Percentiles rank a stretch among this genome's conserved stretches.
Conservation (phyloP, 2,329 filamentous ascomycete species). For the Pyricularia grisea region DNA sequence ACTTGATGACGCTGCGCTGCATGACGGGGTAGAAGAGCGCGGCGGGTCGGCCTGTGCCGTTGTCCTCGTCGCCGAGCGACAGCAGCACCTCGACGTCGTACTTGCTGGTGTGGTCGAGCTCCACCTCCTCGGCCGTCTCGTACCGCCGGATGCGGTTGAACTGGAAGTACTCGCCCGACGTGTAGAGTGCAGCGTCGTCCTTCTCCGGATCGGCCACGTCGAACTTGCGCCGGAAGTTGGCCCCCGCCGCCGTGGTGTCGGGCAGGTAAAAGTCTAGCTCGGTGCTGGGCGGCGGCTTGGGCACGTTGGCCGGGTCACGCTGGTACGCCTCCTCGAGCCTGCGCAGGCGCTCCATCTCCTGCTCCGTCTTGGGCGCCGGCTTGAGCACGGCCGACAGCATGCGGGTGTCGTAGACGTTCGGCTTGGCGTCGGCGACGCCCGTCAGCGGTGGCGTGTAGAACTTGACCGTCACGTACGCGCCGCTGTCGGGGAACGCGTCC, state of each 20-base stretch:
- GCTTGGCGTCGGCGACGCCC: constrained; percentile 9
- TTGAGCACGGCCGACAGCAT: constrained; percentile 52
- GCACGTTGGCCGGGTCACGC: constrained; percentile 44
- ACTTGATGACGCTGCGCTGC: constrained; percentile 52
- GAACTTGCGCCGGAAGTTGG: constrained; percentile 51
- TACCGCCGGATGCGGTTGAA: constrained; percentile 56
- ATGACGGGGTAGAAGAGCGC: constrained; percentile 62
- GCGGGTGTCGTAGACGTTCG: constrained; percentile 48
- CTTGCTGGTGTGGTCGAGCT: constrained; percentile 47
- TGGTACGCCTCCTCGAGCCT: constrained; percentile 43
- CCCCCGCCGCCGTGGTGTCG: constrained; percentile 34
- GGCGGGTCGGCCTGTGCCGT: constrained; percentile 32
- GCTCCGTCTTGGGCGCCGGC: constrained; percentile 45
- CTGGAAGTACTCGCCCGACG: constrained; percentile 38
- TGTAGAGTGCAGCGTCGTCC: constrained; percentile 45
- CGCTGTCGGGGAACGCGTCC: constrained; percentile 59
- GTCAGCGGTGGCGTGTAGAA: constrained; percentile 55
- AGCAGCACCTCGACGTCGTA: constrained; percentile 57
- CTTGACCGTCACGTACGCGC: constrained; percentile 61
- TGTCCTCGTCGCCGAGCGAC: constrained; percentile 29
- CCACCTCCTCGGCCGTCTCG: constrained; percentile 50
- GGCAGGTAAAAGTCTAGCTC: constrained; percentile 61
- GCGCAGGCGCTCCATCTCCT: constrained; percentile 42
- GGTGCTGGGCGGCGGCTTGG: constrained; percentile 47
- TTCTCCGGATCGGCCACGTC: constrained; percentile 46